Percentiles rank a stretch among this genome's conserved stretches.
phyloP scores from a whole-genome alignment of 345 rosid genomes.

The Mangifera indica region DNA sequence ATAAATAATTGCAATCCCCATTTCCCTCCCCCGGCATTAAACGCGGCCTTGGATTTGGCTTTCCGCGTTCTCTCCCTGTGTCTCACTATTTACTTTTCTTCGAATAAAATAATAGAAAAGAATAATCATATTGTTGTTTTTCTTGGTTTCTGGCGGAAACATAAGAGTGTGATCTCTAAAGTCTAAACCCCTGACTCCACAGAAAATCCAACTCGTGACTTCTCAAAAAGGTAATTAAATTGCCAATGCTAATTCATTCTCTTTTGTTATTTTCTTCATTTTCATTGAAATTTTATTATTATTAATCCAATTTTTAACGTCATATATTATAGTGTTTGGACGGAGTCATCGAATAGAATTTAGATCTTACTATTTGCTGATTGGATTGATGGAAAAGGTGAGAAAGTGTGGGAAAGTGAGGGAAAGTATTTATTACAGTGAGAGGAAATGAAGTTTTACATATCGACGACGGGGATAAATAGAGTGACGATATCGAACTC shows the following conservation, averaged over 20 bases:
- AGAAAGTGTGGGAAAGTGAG: constrained; percentile 18
- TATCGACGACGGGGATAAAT: constrained; percentile 69
- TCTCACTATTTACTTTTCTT: background rate
- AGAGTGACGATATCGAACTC: constrained; percentile 55
- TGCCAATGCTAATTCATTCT: background rate
- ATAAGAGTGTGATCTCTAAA: constrained; percentile 15
- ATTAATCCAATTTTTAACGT: background rate
- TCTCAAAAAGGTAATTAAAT: background rate
- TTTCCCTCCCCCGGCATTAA: constrained; percentile 45
- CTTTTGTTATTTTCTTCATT: background rate
- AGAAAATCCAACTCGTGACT: constrained; percentile 12
- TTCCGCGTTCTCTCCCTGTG: constrained; percentile 6
- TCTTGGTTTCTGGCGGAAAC: background rate
- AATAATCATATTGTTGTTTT: background rate
- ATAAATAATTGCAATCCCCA: background rate
- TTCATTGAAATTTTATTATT: background rate
- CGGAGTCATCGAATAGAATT: background rate
- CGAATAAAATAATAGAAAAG: background rate
- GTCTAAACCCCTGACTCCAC: background rate
- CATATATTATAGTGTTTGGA: background rate
- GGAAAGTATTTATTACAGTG: background rate
- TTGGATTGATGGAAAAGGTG: constrained; percentile 39
- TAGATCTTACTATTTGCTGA: constrained; percentile 16
- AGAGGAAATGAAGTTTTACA: constrained; percentile 59
- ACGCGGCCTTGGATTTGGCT: constrained; percentile 59